A percentile compares a stretch with the other conserved stretches of the same genome.
Conservation (phyloP, 192 early-diverging fungal genomes). For the Entomortierella lignicola region DNA sequence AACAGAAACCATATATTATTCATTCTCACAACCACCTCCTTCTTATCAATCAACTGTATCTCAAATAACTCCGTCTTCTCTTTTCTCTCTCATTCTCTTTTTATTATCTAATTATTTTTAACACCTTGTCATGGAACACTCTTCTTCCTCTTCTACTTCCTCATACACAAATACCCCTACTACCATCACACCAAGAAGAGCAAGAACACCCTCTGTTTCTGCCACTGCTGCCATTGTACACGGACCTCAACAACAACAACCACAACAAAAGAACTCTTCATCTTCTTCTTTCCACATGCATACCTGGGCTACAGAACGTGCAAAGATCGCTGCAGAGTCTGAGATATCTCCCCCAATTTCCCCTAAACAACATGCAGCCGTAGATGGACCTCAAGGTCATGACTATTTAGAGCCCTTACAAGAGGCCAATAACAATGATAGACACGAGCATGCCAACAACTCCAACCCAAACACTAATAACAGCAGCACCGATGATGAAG, state of each 20-base stretch:
- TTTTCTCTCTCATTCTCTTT: neutral
- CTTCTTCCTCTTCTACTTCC: constrained; percentile 1
- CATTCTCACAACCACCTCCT: too few relatives aligned
- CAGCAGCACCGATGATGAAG: constrained; percentile 2
- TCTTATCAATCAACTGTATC: constrained; percentile 7
- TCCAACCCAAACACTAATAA: neutral
- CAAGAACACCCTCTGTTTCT: constrained; percentile 28
- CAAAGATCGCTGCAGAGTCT: constrained; percentile 41
- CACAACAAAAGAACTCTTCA: neutral
- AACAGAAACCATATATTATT: neutral
- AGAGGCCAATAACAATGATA: constrained; percentile 4
- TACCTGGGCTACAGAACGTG: constrained; percentile 42
- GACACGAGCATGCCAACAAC: neutral
- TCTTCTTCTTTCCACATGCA: constrained; percentile 27
- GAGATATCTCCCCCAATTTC: constrained; percentile 49
- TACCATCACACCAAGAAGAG: neutral
- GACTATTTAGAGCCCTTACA: constrained; percentile 44
- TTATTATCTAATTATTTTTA: neutral
- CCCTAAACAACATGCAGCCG: constrained; percentile 38
- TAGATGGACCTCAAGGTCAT: constrained; percentile 3
- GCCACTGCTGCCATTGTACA: constrained; percentile 24
- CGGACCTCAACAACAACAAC: constrained; percentile 11
- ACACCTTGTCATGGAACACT: neutral
- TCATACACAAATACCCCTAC: neutral
- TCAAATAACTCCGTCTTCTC: neutral